A percentile compares a stretch with the other conserved stretches of the same genome.
Conservation (phyloP, 1,284 basidiomycete species). For the Sporisorium reilianum region DNA sequence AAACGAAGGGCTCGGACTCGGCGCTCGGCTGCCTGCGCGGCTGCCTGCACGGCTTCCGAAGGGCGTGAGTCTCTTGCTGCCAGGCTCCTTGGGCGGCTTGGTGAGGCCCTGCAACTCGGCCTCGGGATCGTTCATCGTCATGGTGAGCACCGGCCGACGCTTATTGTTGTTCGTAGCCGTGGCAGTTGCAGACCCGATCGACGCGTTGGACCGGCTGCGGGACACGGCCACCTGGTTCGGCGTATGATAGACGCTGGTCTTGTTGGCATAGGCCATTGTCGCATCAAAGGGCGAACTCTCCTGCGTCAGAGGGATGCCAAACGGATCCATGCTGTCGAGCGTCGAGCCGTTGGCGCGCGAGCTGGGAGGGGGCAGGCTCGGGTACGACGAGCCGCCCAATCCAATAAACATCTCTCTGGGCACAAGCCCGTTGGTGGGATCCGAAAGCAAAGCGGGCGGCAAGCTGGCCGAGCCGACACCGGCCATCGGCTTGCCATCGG, state of each 20-base stretch:
- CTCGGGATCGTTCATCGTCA: constrained; percentile 62
- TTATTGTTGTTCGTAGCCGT: constrained; percentile 11
- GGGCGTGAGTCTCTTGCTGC: constrained; percentile 40
- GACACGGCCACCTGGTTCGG: constrained; percentile 39
- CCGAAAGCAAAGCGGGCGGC: constrained; percentile 3
- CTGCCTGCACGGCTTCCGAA: constrained; percentile 57
- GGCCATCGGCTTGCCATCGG: neutral
- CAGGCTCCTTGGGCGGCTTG: constrained; percentile 39
- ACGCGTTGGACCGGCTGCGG: constrained; percentile 25
- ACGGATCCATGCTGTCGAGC: constrained; percentile 43
- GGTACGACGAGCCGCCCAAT: constrained; percentile 57
- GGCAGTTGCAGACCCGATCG: constrained; percentile 13
- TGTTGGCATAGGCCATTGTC: constrained; percentile 49
- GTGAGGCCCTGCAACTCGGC: constrained; percentile 58
- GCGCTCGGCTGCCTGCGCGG: constrained; percentile 41
- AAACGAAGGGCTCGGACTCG: constrained; percentile 45
- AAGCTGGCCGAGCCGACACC: neutral
- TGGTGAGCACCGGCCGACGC: constrained; percentile 51
- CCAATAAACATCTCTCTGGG: constrained; percentile 58
- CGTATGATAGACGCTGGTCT: constrained; percentile 46
- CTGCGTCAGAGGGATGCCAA: constrained; percentile 51
- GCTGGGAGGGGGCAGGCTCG: constrained; percentile 27
- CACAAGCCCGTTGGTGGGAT: constrained; percentile 32
- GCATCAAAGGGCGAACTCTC: constrained; percentile 50
- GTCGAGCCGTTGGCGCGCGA: neutral